Conservation (phyloP, 1,284 basidiomycete species). For the Ustilago vetiveriae region DNA sequence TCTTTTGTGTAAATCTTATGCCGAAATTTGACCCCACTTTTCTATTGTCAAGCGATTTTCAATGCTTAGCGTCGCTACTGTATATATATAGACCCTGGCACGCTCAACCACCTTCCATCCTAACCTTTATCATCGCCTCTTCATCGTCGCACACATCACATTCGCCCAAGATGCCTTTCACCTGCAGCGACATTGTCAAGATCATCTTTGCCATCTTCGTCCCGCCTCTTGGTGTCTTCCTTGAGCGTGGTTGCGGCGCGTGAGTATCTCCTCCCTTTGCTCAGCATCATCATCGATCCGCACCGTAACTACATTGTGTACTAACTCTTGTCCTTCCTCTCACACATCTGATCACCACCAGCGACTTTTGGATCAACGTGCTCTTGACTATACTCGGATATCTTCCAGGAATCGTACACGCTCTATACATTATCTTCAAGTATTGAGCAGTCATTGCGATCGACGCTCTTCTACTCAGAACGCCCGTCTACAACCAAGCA, state of each 20-base stretch:
- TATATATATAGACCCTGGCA: too few species aligned
- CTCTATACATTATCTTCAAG: constrained; percentile 62
- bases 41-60: too few species aligned
- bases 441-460: constrained; percentile 45
- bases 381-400: constrained; percentile 60
- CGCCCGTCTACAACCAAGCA: too few species aligned
- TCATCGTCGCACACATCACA: neutral
- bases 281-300: neutral
- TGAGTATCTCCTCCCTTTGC: constrained; percentile 9
- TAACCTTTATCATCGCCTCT: constrained; percentile 1
- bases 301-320: too few species aligned
- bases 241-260: constrained; percentile 47
- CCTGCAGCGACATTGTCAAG: constrained; percentile 57
- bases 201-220: constrained; percentile 49
- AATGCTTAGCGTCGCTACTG: too few species aligned
- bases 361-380: constrained; percentile 53
- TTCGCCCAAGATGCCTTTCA: constrained; percentile 56
- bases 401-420: constrained; percentile 60
- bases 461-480: too few species aligned
- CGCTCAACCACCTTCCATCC: neutral
- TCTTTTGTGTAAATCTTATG: too few species aligned
- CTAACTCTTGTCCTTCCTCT: too few species aligned
- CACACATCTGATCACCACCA: neutral
- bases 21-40: too few species aligned
- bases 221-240: constrained; percentile 50